These are phyloP conservation scores for Colletotrichum abscissum DNA, from an alignment of 2,329 filamentous ascomycete species.

Conservation along the genomic window DNA sequence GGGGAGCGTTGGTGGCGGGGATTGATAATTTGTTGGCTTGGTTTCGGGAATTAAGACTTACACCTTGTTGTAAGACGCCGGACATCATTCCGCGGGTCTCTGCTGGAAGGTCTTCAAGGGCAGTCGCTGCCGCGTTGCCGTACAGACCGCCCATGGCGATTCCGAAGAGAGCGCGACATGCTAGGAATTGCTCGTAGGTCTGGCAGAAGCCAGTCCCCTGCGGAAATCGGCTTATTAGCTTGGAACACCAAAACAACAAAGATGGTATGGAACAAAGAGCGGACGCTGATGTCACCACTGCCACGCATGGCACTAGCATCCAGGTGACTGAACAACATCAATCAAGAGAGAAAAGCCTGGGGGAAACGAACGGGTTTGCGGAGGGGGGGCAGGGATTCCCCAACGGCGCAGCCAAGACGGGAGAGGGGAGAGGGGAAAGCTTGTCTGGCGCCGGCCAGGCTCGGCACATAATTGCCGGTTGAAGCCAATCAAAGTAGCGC, in stretches of 20 bases:
- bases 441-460: conserved; percentile 19
- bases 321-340: not conserved
- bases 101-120: conserved; percentile 78
- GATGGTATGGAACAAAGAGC: conserved; percentile 4
- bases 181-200: conserved; percentile 79
- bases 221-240: not conserved
- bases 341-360: not conserved
- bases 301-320: conserved; percentile 1
- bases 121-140: conserved; percentile 83
- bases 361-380: not conserved
- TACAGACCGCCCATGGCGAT: conserved; percentile 86
- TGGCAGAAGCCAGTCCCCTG: conserved; percentile 74
- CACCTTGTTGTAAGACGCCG: conserved; percentile 80
- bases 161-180: conserved; percentile 80
- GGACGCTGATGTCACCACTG: conserved; percentile 8
- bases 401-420: conserved; percentile 30
- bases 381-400: conserved; percentile 25
- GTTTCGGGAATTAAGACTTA: conserved; percentile 42
- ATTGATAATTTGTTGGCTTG: conserved; percentile 46
- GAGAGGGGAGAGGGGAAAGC: conserved; percentile 23
- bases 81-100: conserved; percentile 79
- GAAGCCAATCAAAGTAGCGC: not conserved
- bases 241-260: not conserved
- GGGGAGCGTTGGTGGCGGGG: not conserved
- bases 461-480: conserved; percentile 22